A percentile compares a stretch with the other conserved stretches of the same genome.
Evolutionary conservation across 345 rosid species (phyloP).

Genomic region (Hibiscus syriacus): DNA sequence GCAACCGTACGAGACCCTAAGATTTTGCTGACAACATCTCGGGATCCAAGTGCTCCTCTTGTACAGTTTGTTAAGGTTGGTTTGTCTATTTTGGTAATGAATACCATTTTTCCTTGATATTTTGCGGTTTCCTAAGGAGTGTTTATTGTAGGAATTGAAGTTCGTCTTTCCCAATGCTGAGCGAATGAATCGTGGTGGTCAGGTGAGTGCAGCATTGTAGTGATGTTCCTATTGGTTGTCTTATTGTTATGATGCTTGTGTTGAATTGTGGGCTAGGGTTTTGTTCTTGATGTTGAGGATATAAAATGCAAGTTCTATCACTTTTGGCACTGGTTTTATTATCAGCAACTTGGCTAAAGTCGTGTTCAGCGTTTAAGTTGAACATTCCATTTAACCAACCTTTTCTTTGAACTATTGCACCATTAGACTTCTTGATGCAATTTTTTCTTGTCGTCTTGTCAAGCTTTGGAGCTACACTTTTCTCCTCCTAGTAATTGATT

Average conservation of each 20-base stretch:
- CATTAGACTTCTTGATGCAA: background rate
- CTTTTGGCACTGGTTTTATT: background rate
- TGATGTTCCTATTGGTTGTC: background rate
- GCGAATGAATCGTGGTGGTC: constrained; percentile 77
- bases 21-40: constrained; percentile 77
- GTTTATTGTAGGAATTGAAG: constrained; percentile 67
- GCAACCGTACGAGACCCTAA: constrained; percentile 63
- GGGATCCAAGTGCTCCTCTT: constrained; percentile 86
- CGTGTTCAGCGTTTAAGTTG: background rate
- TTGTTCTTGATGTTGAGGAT: background rate
- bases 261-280: background rate
- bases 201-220: constrained; percentile 35
- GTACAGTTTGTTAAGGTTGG: constrained; percentile 67
- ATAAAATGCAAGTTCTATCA: background rate
- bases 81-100: background rate
- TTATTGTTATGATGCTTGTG: background rate
- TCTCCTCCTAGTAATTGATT: background rate
- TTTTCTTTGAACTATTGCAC: background rate
- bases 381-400: too few species aligned
- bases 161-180: constrained; percentile 73
- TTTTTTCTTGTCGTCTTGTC: background rate
- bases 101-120: background rate
- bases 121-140: constrained; percentile 5
- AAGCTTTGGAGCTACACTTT: background rate
- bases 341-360: background rate